phyloP scores from a whole-genome alignment of 306 rosid genomes.

The Prunus padus region DNA sequence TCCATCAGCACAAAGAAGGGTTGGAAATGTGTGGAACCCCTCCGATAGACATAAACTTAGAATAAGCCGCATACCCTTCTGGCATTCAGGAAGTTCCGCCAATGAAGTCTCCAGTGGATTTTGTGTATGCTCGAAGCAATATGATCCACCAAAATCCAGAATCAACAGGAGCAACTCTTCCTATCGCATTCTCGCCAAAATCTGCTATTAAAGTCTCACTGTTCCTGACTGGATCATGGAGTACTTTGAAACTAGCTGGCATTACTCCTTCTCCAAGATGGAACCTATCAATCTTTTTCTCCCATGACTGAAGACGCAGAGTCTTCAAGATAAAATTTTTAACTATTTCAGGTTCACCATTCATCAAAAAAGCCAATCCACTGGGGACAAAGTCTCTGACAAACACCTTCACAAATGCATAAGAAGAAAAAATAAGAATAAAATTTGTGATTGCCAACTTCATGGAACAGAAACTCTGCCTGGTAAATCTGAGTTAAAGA shows the following conservation, averaged over 20 bases:
- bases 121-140: constrained; percentile 87
- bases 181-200: constrained; percentile 96
- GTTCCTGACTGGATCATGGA: constrained; percentile 70
- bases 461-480: not conserved
- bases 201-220: constrained; percentile 76
- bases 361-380: constrained; percentile 83
- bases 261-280: constrained; percentile 92
- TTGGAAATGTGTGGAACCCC: constrained; percentile 94
- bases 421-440: constrained; percentile 13
- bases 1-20: constrained; percentile 92
- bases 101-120: constrained; percentile 85
- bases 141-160: constrained; percentile 99
- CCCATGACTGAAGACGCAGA: constrained; percentile 90
- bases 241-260: constrained; percentile 98
- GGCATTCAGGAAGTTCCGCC: constrained; percentile 87
- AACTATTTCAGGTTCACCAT: constrained; percentile 74
- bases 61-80: constrained; percentile 92
- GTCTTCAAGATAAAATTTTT: constrained; percentile 78
- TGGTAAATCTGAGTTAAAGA: not conserved
- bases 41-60: constrained; percentile 85
- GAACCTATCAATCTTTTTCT: constrained; percentile 85
- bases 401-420: constrained; percentile 57
- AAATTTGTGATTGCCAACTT: constrained; percentile 18
- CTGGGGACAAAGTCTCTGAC: constrained; percentile 94
- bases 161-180: constrained; percentile 98